Conservation (phyloP, 441 rosid genomes). For the Hura crepitans region DNA sequence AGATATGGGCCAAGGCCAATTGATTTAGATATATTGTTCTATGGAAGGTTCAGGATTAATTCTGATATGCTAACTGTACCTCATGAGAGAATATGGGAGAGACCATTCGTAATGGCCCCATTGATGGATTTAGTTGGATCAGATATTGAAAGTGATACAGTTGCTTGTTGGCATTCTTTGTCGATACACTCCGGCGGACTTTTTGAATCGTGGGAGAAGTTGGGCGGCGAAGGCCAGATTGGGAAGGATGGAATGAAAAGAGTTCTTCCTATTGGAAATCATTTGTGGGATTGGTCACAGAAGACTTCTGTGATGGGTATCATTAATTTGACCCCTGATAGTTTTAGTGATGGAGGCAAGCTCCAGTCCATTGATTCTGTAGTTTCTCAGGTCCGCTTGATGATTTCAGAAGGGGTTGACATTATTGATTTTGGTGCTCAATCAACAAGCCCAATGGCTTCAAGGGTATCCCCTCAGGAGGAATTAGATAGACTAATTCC, state of each 20-base stretch:
- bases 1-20: constrained; percentile 88
- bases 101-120: constrained; percentile 91
- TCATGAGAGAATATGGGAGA: constrained; percentile 87
- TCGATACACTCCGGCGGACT: constrained; percentile 50
- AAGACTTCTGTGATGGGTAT: constrained; percentile 79
- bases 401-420: constrained; percentile 80
- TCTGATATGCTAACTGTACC: constrained; percentile 66
- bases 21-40: constrained; percentile 87
- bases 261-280: constrained; percentile 67
- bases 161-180: constrained; percentile 76
- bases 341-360: constrained; percentile 91
- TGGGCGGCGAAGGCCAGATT: constrained; percentile 68
- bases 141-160: constrained; percentile 57
- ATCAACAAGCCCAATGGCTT: constrained; percentile 83
- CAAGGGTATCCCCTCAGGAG: constrained; percentile 55
- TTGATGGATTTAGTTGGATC: constrained; percentile 75
- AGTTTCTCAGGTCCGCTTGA: constrained; percentile 57
- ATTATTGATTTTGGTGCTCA: constrained; percentile 89
- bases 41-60: constrained; percentile 56
- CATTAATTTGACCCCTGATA: constrained; percentile 88
- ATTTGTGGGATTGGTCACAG: constrained; percentile 73
- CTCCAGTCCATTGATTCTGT: constrained; percentile 63
- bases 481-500: constrained; percentile 74
- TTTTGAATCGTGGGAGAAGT: constrained; percentile 59
- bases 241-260: constrained; percentile 78